Evolutionary conservation across 208 protist species (phyloP), one percentile per base, ranked within the genome.

Genomic region (Trypanosoma cruzi): DNA sequence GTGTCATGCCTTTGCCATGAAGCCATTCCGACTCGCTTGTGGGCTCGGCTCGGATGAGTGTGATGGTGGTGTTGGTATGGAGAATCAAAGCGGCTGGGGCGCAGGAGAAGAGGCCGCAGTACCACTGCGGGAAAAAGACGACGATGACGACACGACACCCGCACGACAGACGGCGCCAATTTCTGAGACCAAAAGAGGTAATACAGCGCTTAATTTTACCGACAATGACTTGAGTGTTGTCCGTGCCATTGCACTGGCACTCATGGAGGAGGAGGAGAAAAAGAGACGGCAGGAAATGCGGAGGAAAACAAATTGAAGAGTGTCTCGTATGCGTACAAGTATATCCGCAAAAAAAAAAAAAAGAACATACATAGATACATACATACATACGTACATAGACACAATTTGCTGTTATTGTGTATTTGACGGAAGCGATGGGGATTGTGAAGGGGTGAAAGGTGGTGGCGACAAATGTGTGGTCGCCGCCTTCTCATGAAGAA

Each of bases 191-290:
- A 7, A n/a, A 40, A 48, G 28, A 40, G 26, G 26, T 8, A 64
- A 64, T 48, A 71, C 56, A 22, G 66, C 66, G 22, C 44, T 71
- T 10, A 64, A 48, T 8, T 71, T 71, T 32, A 64, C 40, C 31
- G 48, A 37, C 31, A 64, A 64, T 58, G 66, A 71, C 29, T 20
- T 71, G 13, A 32, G 18, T 26, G 44, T 64, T 24, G 57, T 55
- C 4, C 55, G 66, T n/a, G 26, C 32, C 14, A 64, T 57, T 22
- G 66, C 66, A n/a, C 18, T 71, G 32, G 11, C 28, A 26, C 54
- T 63, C 4, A n/a, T 71, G 34, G 60, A 73, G 29, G 57, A 65
- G 50, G 36, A 66, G 18, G 68, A 66, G 32, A 65, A 50, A 31
- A 58, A 72, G 40, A 48, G 40, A 36, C n/a, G 37, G 18, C 8